Conservation (phyloP, 345 rosid species). For the Populus pruinosa region DNA sequence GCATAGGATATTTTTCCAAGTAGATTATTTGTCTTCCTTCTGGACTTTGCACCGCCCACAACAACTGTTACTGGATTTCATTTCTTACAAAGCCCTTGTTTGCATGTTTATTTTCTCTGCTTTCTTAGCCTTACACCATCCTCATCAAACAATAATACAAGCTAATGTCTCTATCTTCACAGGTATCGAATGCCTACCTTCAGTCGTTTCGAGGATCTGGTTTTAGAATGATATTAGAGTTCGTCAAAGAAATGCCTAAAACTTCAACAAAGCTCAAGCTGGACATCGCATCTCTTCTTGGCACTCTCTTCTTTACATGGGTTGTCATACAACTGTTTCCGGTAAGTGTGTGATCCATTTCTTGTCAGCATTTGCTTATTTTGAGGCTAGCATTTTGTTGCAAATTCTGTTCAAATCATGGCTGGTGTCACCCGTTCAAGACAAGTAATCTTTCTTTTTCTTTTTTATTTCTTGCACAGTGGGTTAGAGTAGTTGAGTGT, state of each 20-base stretch:
- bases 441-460: neutral
- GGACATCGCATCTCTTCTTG: conserved; percentile 74
- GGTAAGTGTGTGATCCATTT: conserved; percentile 49
- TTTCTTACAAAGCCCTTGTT: neutral
- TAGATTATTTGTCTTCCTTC: neutral
- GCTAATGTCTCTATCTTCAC: conserved; percentile 17
- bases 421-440: neutral
- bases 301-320: conserved; percentile 84
- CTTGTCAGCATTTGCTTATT: neutral
- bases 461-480: neutral
- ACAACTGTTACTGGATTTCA: neutral
- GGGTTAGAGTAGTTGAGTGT: neutral
- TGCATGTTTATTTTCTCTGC: neutral
- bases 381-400: neutral
- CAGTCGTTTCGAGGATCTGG: conserved; percentile 44
- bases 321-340: conserved; percentile 77
- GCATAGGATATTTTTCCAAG: neutral
- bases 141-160: neutral
- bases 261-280: conserved; percentile 36
- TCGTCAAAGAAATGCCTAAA: conserved; percentile 84
- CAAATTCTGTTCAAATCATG: conserved; percentile 1
- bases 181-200: conserved; percentile 89
- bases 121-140: neutral
- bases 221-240: conserved; percentile 51
- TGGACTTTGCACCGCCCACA: neutral